A percentile compares a stretch with the other conserved stretches of the same genome.
Conservation (phyloP, 2,329 filamentous ascomycete species). For the Rhinocladiella mackenziei region DNA sequence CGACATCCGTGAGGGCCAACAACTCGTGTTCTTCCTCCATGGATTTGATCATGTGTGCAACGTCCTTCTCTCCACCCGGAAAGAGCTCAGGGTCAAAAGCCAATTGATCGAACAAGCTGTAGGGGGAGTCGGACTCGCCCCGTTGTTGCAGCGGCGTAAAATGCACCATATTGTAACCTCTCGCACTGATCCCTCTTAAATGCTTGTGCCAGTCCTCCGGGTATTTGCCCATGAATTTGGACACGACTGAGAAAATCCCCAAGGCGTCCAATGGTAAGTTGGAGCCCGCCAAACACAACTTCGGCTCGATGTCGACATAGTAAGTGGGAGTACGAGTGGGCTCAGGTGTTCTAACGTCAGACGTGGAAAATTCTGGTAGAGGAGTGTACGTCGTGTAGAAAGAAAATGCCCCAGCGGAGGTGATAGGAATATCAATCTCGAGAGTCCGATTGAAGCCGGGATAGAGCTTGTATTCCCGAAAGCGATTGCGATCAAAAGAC, state of each 20-base stretch:
- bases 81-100: conserved; percentile 79
- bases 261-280: conserved; percentile 79
- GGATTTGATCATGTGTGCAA: conserved; percentile 69
- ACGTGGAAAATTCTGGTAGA: conserved; percentile 69
- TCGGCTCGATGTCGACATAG: conserved; percentile 91
- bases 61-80: conserved; percentile 76
- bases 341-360: conserved; percentile 47
- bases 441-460: conserved; percentile 91
- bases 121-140: conserved; percentile 89
- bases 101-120: conserved; percentile 92
- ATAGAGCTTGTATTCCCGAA: conserved; percentile 73
- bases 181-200: conserved; percentile 76
- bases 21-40: conserved; percentile 83
- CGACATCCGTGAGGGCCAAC: conserved; percentile 88
- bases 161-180: conserved; percentile 98
- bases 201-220: conserved; percentile 87
- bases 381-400: conserved; percentile 93
- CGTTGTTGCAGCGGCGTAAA: conserved; percentile 91
- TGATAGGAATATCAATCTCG: conserved; percentile 82
- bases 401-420: conserved; percentile 79
- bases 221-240: conserved; percentile 96
- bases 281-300: conserved; percentile 67
- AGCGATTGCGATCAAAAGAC: conserved; percentile 72
- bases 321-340: conserved; percentile 69
- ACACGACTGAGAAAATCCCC: conserved; percentile 88